These are phyloP conservation scores for Trichophyton simii DNA, from an alignment of 2,329 filamentous ascomycete genomes.

Conservation along the genomic window DNA sequence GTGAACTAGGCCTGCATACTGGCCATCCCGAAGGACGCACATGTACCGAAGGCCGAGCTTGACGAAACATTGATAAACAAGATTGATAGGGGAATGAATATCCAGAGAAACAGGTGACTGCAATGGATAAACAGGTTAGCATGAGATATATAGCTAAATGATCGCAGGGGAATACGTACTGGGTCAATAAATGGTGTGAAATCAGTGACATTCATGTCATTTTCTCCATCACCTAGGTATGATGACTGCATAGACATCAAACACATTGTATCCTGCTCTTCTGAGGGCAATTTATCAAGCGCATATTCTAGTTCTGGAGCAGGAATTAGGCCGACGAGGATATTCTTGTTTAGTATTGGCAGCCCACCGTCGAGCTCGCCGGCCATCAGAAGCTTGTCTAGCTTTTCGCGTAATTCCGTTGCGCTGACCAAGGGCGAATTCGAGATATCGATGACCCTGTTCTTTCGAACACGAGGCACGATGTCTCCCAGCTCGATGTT, in stretches of 20 bases:
- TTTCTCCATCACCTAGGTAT: conserved; percentile 46
- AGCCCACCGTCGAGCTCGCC: conserved; percentile 89
- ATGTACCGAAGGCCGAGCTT: conserved; percentile 89
- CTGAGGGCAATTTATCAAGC: conserved; percentile 68
- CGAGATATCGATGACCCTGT: conserved; percentile 80
- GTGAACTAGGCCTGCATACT: conserved; percentile 83
- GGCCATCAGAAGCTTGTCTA: conserved; percentile 67
- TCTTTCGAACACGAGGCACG: conserved; percentile 58
- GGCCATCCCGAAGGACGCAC: conserved; percentile 72
- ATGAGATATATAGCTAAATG: not conserved
- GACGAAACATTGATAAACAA: conserved; percentile 92
- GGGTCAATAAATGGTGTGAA: conserved; percentile 89
- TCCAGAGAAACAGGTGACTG: conserved; percentile 77
- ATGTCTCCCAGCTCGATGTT: conserved; percentile 82
- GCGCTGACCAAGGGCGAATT: conserved; percentile 69
- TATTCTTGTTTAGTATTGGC: conserved; percentile 65
- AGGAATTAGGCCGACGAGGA: conserved; percentile 82
- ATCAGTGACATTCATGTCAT: conserved; percentile 55
- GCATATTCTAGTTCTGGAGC: conserved; percentile 90
- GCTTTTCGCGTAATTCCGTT: conserved; percentile 60
- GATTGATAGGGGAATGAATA: conserved; percentile 77
- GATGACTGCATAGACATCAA: conserved; percentile 61
- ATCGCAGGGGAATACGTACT: conserved; percentile 36
- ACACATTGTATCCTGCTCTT: conserved; percentile 53
- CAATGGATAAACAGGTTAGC: conserved; percentile 1